phyloP scores from a whole-genome alignment of 2,329 filamentous ascomycete species.

The Arthrinium phaeospermum region DNA sequence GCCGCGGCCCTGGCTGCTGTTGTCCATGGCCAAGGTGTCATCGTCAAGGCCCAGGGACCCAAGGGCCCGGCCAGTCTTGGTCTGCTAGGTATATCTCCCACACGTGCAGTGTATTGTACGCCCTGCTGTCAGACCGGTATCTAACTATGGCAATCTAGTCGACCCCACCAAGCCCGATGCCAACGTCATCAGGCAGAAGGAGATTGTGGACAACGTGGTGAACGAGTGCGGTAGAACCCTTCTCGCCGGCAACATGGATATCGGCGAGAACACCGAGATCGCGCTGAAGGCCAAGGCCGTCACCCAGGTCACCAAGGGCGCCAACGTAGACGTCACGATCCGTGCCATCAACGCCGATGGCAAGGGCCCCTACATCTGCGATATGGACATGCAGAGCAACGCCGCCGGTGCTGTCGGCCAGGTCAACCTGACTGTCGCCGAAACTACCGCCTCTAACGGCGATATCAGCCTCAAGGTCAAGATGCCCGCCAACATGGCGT shows the following conservation, averaged over 20 bases:
- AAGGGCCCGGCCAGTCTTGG: constrained; percentile 34
- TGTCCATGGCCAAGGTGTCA: constrained; percentile 40
- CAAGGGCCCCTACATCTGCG: constrained; percentile 56
- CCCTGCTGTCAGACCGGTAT: background rate
- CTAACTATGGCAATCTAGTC: constrained; percentile 8
- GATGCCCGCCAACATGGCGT: constrained; percentile 42
- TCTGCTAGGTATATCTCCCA: constrained; percentile 33
- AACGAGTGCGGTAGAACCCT: constrained; percentile 69
- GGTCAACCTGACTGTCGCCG: constrained; percentile 45
- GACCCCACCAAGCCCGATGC: constrained; percentile 47
- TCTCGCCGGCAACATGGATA: constrained; percentile 65
- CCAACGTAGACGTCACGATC: constrained; percentile 51
- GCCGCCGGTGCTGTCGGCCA: constrained; percentile 47
- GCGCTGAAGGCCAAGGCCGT: constrained; percentile 51
- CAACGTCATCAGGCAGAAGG: constrained; percentile 66
- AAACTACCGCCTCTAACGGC: constrained; percentile 40
- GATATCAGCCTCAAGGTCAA: constrained; percentile 40
- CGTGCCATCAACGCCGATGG: constrained; percentile 60
- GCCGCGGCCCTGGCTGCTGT: constrained; percentile 33
- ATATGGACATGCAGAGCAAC: constrained; percentile 42
- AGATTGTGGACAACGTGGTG: constrained; percentile 57
- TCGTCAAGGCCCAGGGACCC: constrained; percentile 37
- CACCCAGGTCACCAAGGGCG: constrained; percentile 55
- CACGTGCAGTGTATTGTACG: background rate
- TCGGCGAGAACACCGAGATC: constrained; percentile 61